A percentile compares a stretch with the other conserved stretches of the same genome.
Conservation (phyloP, 1,284 basidiomycete genomes). For the Waitea zeae region DNA sequence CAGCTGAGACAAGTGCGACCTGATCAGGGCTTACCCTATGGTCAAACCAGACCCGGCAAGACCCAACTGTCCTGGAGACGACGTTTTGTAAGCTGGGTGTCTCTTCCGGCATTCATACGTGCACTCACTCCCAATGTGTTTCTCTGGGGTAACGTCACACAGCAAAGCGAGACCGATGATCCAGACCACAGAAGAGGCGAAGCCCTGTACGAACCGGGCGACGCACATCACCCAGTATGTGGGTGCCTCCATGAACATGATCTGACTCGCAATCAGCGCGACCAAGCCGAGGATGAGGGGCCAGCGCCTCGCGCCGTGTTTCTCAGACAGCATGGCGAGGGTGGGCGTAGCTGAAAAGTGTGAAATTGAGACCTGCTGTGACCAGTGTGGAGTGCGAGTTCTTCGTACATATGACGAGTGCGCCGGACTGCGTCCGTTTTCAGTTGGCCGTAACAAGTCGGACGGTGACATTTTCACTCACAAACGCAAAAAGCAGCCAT, state of each 20-base stretch:
- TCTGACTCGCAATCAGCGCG: slow-evolving; percentile 35
- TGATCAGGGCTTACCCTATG: slow-evolving; percentile 27
- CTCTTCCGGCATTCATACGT: slow-evolving; percentile 1
- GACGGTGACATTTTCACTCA: slow-evolving; percentile 14
- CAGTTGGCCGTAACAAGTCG: not conserved
- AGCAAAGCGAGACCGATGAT: slow-evolving; percentile 55
- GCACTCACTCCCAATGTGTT: slow-evolving; percentile 39
- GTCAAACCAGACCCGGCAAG: slow-evolving; percentile 55
- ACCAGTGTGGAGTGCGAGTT: not conserved
- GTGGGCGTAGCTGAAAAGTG: slow-evolving; percentile 41
- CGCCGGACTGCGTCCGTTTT: slow-evolving; percentile 13
- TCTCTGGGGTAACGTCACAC: slow-evolving; percentile 29
- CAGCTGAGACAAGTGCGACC: slow-evolving; percentile 3
- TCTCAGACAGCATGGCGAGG: slow-evolving; percentile 52
- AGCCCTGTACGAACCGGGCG: slow-evolving; percentile 55
- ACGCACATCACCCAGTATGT: slow-evolving; percentile 56
- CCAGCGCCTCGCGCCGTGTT: slow-evolving; percentile 29
- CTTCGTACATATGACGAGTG: slow-evolving; percentile 15
- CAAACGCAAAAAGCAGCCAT: slow-evolving; percentile 51
- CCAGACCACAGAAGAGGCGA: slow-evolving; percentile 63
- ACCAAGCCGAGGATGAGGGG: slow-evolving; percentile 45
- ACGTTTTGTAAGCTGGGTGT: not conserved
- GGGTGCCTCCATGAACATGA: slow-evolving; percentile 65
- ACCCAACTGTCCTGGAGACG: slow-evolving; percentile 43
- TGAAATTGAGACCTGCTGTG: not conserved